Base-by-base conservation (phyloP, 495 filamentous ascomycete species). In the Penicillium maclennaniae region DNA sequence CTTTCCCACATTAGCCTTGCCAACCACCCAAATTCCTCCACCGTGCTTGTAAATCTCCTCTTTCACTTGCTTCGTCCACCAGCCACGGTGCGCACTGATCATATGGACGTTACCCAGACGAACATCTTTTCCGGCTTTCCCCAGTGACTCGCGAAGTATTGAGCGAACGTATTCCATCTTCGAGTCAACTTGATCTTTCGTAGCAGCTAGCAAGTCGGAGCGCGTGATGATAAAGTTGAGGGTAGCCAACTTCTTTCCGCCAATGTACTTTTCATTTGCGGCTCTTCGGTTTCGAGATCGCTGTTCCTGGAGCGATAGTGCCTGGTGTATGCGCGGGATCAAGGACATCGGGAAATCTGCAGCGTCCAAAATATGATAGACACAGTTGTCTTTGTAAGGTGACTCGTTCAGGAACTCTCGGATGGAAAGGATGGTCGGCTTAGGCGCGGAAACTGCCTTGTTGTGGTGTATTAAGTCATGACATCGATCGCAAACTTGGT, bases 1-100 rank as follows among this genome's bases (percentile, higher is more conserved):
- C 69, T 99, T 99, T 14, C 93, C 93, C 23, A 97, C 93, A 63
- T 99, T 99, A 46, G 87, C 89, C 60, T 92, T 96, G n/a, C 95
- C 93, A 21, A 97, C 89, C 76, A 99, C 84, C 93, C 93, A 99
- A n/a, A 88, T 80, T 6, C 86, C 95, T 3, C 92, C 91, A 8
- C 86, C 89, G 37, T 89, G 82, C 31, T 83, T 71, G 70, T 79
- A 87, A 43, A 96, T 89, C 25, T 90, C 83, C 60, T 95, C 87
- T 67, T 91, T 96, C 55, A 96, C 71, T 37, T 86, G 73, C 58
- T 81, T 87, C 0, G 87, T 96, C 91, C 91, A 95, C 92, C 92
- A 96, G 17, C 79, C 78, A 50, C 87, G 74, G 53, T 88, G 87
- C 10, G 91, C 81, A 65, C 89, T 95, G 14, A 97, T 87, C 67